Percentiles rank a stretch among this genome's conserved stretches.
Evolutionary conservation across 345 rosid genomes (phyloP).

Genomic region (Camelina neglecta): DNA sequence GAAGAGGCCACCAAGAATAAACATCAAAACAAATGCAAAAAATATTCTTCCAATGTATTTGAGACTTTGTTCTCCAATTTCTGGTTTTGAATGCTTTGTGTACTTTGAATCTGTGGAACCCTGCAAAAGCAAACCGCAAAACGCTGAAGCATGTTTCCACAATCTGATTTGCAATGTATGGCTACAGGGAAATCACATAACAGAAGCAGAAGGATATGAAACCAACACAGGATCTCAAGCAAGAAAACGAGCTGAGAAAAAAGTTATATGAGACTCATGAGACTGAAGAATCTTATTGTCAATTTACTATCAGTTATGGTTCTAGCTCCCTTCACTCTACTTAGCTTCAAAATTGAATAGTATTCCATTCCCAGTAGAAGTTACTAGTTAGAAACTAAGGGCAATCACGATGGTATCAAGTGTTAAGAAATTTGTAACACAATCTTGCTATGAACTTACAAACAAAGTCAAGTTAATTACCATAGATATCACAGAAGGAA

Average conservation of each 20-base stretch:
- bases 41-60: constrained; percentile 63
- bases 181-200: neutral
- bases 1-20: constrained; percentile 52
- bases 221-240: neutral
- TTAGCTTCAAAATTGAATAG: neutral
- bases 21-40: constrained; percentile 67
- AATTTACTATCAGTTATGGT: neutral
- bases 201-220: neutral
- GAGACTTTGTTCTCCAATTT: constrained; percentile 28
- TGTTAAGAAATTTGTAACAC: neutral
- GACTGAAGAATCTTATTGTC: neutral
- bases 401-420: neutral
- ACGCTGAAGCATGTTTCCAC: neutral
- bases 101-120: constrained; percentile 33
- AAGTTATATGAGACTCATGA: neutral
- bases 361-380: neutral
- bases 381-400: neutral
- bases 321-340: neutral
- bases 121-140: constrained; percentile 46
- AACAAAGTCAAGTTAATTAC: constrained; percentile 19
- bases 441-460: neutral
- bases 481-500: constrained; percentile 7
- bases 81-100: constrained; percentile 22
- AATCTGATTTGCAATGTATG: neutral
- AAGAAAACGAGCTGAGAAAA: neutral